A percentile compares a stretch with the other conserved stretches of the same genome.
Evolutionary conservation across 2,329 filamentous ascomycete genomes (phyloP).

Genomic region (Fusarium sp.): DNA sequence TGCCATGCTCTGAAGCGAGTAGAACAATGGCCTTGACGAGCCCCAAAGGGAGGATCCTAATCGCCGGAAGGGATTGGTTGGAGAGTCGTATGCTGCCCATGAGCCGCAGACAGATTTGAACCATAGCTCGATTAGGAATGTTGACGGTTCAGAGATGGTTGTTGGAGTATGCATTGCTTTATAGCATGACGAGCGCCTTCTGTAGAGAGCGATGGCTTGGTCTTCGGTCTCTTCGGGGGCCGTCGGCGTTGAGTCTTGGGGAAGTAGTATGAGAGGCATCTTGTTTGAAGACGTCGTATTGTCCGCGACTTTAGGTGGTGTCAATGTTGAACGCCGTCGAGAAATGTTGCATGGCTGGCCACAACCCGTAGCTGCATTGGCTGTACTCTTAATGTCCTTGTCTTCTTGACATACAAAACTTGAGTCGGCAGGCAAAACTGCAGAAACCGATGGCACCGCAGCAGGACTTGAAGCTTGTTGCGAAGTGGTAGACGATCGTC

Average conservation of each 20-base stretch:
- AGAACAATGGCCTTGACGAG: slow-evolving; percentile 21
- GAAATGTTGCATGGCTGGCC: not conserved
- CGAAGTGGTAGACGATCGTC: not conserved
- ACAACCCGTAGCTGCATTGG: accelerated
- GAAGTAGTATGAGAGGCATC: not conserved
- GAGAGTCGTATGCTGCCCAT: slow-evolving; percentile 37
- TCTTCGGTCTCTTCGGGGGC: not conserved
- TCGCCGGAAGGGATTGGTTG: slow-evolving; percentile 25
- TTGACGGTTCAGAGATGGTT: slow-evolving; percentile 29
- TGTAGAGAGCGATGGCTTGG: not conserved
- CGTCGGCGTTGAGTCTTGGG: not conserved
- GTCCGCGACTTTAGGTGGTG: not conserved
- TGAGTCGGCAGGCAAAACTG: not conserved
- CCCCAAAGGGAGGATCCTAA: slow-evolving; percentile 27
- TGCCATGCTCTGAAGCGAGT: slow-evolving; percentile 36
- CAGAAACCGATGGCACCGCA: not conserved
- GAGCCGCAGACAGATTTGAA: slow-evolving; percentile 35
- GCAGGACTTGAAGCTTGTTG: not conserved
- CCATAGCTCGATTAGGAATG: slow-evolving; percentile 28
- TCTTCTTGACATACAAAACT: not conserved
- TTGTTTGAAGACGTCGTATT: not conserved
- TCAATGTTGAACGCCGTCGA: not conserved
- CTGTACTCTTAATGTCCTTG: too few relatives aligned
- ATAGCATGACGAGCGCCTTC: not conserved
- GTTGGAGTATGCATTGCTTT: not conserved